Evolutionary conservation across 2,329 filamentous ascomycete genomes (phyloP), one percentile per base, ranked within the genome.

Genomic region (Myriosclerotinia curreyana): DNA sequence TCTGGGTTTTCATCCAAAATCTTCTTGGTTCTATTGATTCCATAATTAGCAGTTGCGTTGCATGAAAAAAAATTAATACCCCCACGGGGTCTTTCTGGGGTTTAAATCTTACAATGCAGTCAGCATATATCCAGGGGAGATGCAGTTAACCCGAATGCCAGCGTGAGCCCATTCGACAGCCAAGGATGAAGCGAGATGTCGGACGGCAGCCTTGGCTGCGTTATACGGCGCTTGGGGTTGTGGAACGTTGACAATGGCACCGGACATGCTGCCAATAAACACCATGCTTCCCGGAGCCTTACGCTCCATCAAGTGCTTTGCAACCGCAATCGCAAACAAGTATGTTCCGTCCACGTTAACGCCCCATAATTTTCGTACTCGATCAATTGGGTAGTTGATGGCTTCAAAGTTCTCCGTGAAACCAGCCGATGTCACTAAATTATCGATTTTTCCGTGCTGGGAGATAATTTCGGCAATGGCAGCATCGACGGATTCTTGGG

Each of bases 381-480:
- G 89, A 71, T 96, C 92, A 70, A 93, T 86, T 0, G 93, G 93
- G 79, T 98, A 98, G 70, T 88, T 87, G 72, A 93, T 89, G 54
- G 94, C 94, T 72, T 96, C 89, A 74, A 92, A 96, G 80, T 97
- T 97, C 80, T 97, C 94, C 17, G 91, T 95, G 79, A 98, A 96
- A 53, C 94, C 94, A 58, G 94, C 94, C n/a, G 92, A 96, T 34
- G 94, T 97, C 72, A 98, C 93, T 34, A 98, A 84, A 77, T 91
- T 88, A 78, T 96, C 92, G 71, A 97, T 92, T 76, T 90, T 89
- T 77, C 88, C 88, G 75, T 96, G 93, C 65, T 83, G 78, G 56
- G 80, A 72, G 59, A 94, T 75, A 69, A 94, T 64, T 66, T 92
- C 88, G 46, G 81, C 79, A 69, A 97, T 82, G 71, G 89, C 89